Evolutionary conservation across 225 moss, liverwort and hornwort species (phyloP).

Genomic region (Pleurozium schreberi): DNA sequence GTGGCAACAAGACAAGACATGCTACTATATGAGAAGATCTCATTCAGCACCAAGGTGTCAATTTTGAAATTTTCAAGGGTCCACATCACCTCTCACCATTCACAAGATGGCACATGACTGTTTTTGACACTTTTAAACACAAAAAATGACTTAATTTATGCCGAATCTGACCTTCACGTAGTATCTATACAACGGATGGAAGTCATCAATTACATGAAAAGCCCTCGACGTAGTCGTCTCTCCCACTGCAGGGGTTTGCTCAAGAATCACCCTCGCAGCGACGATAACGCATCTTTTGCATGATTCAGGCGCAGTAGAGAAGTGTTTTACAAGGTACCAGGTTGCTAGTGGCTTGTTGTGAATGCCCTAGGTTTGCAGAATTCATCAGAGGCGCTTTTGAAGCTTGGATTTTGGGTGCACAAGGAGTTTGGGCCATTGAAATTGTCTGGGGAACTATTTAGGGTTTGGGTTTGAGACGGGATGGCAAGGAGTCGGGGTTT

Average conservation of each 20-base stretch:
- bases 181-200: neutral
- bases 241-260: neutral
- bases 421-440: neutral
- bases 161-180: neutral
- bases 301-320: neutral
- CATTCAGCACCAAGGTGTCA: rapidly evolving
- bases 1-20: rapidly evolving
- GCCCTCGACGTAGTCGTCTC: neutral
- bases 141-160: neutral
- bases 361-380: neutral
- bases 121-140: neutral
- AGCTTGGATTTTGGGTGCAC: neutral
- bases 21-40: neutral
- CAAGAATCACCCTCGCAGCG: neutral
- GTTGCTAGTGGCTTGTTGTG: neutral
- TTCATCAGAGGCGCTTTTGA: neutral
- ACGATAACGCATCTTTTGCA: neutral
- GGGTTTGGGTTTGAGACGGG: neutral
- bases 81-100: neutral
- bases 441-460: neutral
- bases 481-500: neutral
- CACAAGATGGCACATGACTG: neutral
- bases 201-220: neutral
- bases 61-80: neutral
- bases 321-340: neutral